Evolutionary conservation across 2,329 filamentous ascomycete species (phyloP), one percentile per base, ranked within the genome.

Genomic region (Coccinonectria pachysandricola): DNA sequence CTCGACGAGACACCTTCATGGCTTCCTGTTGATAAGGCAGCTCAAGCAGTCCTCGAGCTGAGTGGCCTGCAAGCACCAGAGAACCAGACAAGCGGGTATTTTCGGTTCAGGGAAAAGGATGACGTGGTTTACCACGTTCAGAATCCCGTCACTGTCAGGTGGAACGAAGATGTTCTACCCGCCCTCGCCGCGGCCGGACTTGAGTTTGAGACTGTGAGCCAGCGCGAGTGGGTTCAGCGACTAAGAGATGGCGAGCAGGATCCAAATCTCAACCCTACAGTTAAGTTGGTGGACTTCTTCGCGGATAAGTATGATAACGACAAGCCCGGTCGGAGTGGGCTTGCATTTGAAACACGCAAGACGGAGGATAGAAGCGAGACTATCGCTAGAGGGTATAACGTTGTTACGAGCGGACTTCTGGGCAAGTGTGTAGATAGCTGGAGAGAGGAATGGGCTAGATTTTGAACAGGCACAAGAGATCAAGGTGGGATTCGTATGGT

Each of bases 241-340:
- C 38, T 73, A 8, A 51, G 60, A 4, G 49, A 49, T 3, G 60
- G 60, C 3, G 59, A 70, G 25, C 54, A 52, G 3, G 64, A 73
- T 40, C 61, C 64, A 0, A 40, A 46, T n/a, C 39, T 36, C 6
- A 71, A 71, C 34, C 66, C 67, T 8, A 58, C 61, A 1, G 53
- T 65, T 30, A 71, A 69, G 45, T 44, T 72, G 13, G 36, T 67
- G 1, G 59, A 67, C 14, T 71, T 65, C 48, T 71, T 66, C 33
- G 46, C 54, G 4, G 49, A 50, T 3, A 71, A 71, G 39, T 72
- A 71, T 34, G 60, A 64, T 24, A 58, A 60, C 21, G 57, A 60
- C 12, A 48, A 42, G 4, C 49, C 53, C 0, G 53, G 48, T 0
- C 40, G 54, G 13, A 49, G 50, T 12, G 55, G 50, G 0, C 43